phyloP scores from a whole-genome alignment of 2,329 filamentous ascomycete species.

The Gnomoniopsis sp. region DNA sequence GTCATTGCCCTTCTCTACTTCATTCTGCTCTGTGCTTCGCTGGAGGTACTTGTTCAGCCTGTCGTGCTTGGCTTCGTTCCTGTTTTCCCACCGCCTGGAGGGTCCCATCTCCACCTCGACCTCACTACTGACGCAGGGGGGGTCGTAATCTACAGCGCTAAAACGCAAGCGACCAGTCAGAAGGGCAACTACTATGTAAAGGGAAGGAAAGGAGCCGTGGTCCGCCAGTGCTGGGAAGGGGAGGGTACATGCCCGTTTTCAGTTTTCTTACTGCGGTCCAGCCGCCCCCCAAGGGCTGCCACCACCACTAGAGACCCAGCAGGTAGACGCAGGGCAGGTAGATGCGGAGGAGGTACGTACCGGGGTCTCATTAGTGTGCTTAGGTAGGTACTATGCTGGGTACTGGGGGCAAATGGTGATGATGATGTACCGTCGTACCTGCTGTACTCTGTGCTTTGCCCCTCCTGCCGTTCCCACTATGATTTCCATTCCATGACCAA shows the following conservation, averaged over 20 bases:
- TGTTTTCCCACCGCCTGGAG: neutral
- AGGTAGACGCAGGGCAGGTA: too few relatives aligned
- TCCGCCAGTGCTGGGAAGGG: neutral
- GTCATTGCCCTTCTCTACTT: neutral
- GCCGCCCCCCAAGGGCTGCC: too few relatives aligned
- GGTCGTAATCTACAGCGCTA: neutral
- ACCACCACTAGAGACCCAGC: neutral
- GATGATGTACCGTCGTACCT: neutral
- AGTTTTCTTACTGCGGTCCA: neutral
- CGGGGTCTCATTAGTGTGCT: too few relatives aligned
- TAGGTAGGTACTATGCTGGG: neutral
- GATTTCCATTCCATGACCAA: slow-evolving; percentile 13
- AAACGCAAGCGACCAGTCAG: neutral
- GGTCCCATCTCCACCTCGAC: neutral
- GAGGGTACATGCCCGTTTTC: neutral
- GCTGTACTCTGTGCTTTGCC: slow-evolving; percentile 1
- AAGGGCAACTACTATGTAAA: neutral
- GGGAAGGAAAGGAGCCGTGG: neutral
- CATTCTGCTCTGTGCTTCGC: too few relatives aligned
- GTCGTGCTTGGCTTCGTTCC: too few relatives aligned
- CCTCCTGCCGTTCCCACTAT: slow-evolving; percentile 11
- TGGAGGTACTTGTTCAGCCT: too few relatives aligned
- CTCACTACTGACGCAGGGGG: neutral
- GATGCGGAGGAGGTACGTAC: too few relatives aligned
- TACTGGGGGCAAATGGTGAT: neutral